Evolutionary conservation across 2,329 filamentous ascomycete species (phyloP).

Genomic region (Nemania serpens): DNA sequence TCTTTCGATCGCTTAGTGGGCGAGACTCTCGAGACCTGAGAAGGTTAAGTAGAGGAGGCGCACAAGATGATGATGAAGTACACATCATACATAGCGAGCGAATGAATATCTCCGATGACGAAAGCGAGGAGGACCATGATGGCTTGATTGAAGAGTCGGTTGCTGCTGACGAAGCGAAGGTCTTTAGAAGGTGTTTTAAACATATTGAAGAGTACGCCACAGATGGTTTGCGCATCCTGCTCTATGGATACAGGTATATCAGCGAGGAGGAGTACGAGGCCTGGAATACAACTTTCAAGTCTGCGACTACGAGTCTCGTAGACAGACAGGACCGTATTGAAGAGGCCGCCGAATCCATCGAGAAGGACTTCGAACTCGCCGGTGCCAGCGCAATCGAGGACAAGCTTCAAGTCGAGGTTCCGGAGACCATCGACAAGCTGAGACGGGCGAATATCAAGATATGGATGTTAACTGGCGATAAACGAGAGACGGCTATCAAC

Average conservation of each 20-base stretch:
- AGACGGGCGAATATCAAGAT: slow-evolving; percentile 84
- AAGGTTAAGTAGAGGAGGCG: slow-evolving; percentile 20
- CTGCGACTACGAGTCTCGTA: slow-evolving; percentile 77
- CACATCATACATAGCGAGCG: not conserved
- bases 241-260: slow-evolving; percentile 79
- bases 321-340: slow-evolving; percentile 79
- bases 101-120: not conserved
- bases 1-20: slow-evolving; percentile 41
- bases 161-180: slow-evolving; percentile 59
- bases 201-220: slow-evolving; percentile 88
- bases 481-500: slow-evolving; percentile 85
- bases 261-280: slow-evolving; percentile 70
- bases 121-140: slow-evolving; percentile 4
- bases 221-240: slow-evolving; percentile 81
- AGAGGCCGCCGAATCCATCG: slow-evolving; percentile 75
- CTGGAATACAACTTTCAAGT: slow-evolving; percentile 77
- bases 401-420: slow-evolving; percentile 82
- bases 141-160: slow-evolving; percentile 54
- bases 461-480: slow-evolving; percentile 92
- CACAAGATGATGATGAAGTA: slow-evolving; percentile 16
- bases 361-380: slow-evolving; percentile 75
- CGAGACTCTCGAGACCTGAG: slow-evolving; percentile 41
- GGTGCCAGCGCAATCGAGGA: slow-evolving; percentile 90
- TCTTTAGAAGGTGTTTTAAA: slow-evolving; percentile 82
- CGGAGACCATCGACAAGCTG: slow-evolving; percentile 83